These are phyloP conservation scores for Collybiopsis luxurians DNA, from an alignment of 768 basidiomycete genomes.

Conservation along the genomic window DNA sequence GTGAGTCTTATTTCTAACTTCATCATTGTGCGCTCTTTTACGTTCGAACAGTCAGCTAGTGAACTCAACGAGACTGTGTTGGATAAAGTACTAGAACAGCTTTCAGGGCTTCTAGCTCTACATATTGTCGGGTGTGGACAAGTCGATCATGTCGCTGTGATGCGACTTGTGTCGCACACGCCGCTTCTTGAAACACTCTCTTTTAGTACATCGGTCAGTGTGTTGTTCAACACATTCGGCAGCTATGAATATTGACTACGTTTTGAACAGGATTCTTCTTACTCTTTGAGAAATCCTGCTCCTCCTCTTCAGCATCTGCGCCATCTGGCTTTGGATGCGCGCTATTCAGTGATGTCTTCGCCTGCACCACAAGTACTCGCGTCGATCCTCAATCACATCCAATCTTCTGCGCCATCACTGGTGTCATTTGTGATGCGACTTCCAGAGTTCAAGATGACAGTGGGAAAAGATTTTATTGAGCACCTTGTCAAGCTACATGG, in stretches of 20 bases:
- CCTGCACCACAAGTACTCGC: conserved; percentile 21
- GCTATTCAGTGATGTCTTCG: conserved; percentile 27
- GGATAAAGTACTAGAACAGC: conserved; percentile 40
- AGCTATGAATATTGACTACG: conserved; percentile 4
- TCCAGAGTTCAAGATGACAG: conserved; percentile 37
- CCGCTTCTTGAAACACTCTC: conserved; percentile 61
- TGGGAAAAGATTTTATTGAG: conserved; percentile 38
- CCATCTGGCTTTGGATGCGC: conserved; percentile 53
- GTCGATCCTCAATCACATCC: conserved; percentile 30
- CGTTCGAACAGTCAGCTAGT: conserved; percentile 46
- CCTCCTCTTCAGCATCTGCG: conserved; percentile 39
- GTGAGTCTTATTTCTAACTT: conserved; percentile 38
- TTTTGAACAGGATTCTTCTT: conserved; percentile 33
- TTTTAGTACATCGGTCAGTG: conserved; percentile 55
- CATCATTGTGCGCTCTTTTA: neutral
- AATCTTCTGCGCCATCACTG: conserved; percentile 28
- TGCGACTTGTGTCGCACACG: conserved; percentile 43
- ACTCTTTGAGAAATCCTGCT: conserved; percentile 23
- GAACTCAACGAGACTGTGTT: conserved; percentile 54
- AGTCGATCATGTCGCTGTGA: conserved; percentile 48
- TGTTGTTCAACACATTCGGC: no score
- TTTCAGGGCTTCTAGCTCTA: conserved; percentile 54
- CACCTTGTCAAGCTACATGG: conserved; percentile 40
- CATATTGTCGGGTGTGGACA: conserved; percentile 62
- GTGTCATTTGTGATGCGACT: conserved; percentile 42